These are phyloP conservation scores for Scedosporium boydii DNA, from an alignment of 2,329 filamentous ascomycete genomes.

Conservation along the genomic window DNA sequence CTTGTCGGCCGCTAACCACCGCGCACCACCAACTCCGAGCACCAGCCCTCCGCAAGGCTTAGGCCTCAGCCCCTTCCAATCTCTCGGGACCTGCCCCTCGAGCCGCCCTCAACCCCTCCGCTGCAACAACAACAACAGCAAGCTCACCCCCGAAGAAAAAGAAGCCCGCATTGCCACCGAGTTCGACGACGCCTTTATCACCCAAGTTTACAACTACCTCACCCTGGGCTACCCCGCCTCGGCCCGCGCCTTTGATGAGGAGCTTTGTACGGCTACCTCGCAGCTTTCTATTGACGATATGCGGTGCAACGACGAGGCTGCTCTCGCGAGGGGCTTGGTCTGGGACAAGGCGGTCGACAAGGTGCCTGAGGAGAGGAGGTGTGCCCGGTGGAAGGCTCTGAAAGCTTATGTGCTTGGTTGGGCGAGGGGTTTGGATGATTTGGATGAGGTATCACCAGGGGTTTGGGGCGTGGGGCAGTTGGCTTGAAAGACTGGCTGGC, in stretches of 20 bases:
- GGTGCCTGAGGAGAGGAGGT: slow-evolving; percentile 40
- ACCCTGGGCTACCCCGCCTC: slow-evolving; percentile 85
- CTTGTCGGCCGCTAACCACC: background rate
- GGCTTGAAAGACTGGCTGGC: background rate
- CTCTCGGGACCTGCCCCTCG: background rate
- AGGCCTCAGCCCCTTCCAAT: slow-evolving; percentile 6
- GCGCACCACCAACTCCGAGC: background rate
- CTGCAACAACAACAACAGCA: background rate
- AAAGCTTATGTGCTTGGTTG: slow-evolving; percentile 79
- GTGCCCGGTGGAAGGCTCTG: slow-evolving; percentile 72
- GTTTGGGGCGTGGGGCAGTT: slow-evolving; percentile 44
- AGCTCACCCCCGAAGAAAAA: slow-evolving; percentile 23
- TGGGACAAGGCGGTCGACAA: slow-evolving; percentile 38
- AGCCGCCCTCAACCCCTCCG: background rate
- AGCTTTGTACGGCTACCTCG: slow-evolving; percentile 71
- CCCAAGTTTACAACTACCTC: slow-evolving; percentile 95
- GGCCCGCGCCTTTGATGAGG: slow-evolving; percentile 73
- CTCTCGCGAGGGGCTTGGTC: slow-evolving; percentile 64
- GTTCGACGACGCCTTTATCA: slow-evolving; percentile 77
- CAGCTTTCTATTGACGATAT: slow-evolving; percentile 57
- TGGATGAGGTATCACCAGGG: slow-evolving; percentile 63
- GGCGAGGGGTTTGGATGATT: slow-evolving; percentile 75
- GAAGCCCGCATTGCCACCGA: slow-evolving; percentile 49
- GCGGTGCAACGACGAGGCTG: slow-evolving; percentile 55
- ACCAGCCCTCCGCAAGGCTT: background rate